Percentiles rank a stretch among this genome's conserved stretches.
Conservation (phyloP, 2,329 filamentous ascomycete genomes). For the Cordyceps cateniannulata region DNA sequence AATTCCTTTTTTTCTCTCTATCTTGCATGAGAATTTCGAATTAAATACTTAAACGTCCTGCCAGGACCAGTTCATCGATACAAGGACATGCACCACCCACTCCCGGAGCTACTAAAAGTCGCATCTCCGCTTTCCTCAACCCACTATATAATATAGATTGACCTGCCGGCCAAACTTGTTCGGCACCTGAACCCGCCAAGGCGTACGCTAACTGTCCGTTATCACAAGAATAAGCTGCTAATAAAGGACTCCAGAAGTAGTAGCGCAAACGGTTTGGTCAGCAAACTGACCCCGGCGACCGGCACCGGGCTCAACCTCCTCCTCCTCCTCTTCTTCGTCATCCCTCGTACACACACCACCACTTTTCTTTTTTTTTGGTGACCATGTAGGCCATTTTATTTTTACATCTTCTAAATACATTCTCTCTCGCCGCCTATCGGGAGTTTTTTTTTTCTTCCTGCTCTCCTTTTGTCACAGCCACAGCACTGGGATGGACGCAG, state of each 20-base stretch:
- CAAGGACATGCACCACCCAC: no score
- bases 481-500: background rate
- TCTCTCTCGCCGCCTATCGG: background rate
- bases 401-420: background rate
- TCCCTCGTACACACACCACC: background rate
- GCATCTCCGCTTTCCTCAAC: no score
- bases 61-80: no score
- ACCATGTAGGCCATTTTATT: background rate
- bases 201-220: no score
- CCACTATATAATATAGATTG: no score
- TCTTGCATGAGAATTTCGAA: no score
- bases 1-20: background rate
- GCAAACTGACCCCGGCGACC: background rate
- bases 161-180: no score
- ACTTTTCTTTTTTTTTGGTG: background rate
- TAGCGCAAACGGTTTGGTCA: background rate
- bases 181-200: no score
- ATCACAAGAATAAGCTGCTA: no score
- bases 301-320: background rate
- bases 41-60: no score
- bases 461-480: background rate
- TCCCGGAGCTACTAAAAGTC: no score
- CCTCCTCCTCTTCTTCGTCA: background rate
- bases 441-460: background rate
- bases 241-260: no score